Base-by-base conservation (phyloP, 1,284 basidiomycete genomes). In the Rhodofomes roseus region DNA sequence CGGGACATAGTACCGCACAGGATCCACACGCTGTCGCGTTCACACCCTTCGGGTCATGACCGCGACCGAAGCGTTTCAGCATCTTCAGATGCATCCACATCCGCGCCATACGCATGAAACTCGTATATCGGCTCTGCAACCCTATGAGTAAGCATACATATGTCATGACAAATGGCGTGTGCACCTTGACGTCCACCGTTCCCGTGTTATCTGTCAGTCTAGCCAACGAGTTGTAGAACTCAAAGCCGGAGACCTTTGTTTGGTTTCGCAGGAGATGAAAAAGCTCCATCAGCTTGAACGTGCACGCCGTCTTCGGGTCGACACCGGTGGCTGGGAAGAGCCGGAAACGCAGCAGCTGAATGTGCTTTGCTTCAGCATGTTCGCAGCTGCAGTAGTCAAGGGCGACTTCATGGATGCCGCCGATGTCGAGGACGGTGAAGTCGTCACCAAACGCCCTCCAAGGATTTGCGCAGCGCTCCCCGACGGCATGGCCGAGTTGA, bases 361-460 rank as follows among this genome's bases (percentile, higher is more conserved):
- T 25, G 18, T 31, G 25, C n/a, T 44, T 48, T 0, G 56, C 34
- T 3, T 43, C n/a, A 8, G 56, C 59, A 4, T 1, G 4, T 14
- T 57, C 58, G 62, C 76, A 78, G 0, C 61, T 65, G 54, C 75
- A 78, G 58, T 68, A 75, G 44, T 73, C 60, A 2, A 77, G 29
- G 1, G 54, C 58, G 5, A 76, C 65, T 0, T 66, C 37, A 50
- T 75, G 73, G n/a, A 77, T 62, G 0, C 74, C 74, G 39, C 67
- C 69, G 5, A 58, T 62, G 58, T 76, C 63, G 9, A 78, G 48
- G 4, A 75, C 64, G 1, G 68, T 58, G 51, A 77, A 74, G 36
- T 55, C 55, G 16, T 62, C 52, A 14, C 37, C 58, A 4, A 40
- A 57, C 1, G 57, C 52, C 4, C 34, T 48, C 27, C 36, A 2